A percentile compares a stretch with the other conserved stretches of the same genome.
Evolutionary conservation across 257 asterid genomes (phyloP).

Genomic region (Rehmannia glutinosa): DNA sequence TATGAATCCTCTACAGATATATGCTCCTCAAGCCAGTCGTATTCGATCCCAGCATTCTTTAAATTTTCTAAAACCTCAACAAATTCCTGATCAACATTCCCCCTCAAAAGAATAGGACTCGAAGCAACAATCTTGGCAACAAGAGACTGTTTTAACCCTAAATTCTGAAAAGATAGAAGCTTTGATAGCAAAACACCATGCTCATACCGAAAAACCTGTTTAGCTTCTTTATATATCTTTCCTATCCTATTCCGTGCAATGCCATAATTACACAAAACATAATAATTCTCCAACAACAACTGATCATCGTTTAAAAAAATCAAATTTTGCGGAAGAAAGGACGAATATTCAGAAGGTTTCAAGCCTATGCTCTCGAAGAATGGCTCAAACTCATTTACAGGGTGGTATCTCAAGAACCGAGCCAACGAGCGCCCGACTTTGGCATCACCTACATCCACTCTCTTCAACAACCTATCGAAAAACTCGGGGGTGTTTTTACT

Average conservation of each 20-base stretch:
- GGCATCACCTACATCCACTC: slow-evolving; percentile 26
- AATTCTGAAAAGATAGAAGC: slow-evolving; percentile 37
- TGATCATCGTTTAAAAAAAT: slow-evolving; percentile 67
- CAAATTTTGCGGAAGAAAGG: slow-evolving; percentile 51
- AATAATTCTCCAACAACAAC: slow-evolving; percentile 53
- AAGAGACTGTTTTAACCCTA: slow-evolving; percentile 46
- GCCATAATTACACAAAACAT: slow-evolving; percentile 62
- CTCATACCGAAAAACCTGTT: slow-evolving; percentile 45
- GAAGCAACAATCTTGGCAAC: slow-evolving; percentile 50
- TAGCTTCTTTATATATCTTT: slow-evolving; percentile 48
- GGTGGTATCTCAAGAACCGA: slow-evolving; percentile 71
- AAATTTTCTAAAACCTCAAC: slow-evolving; percentile 36
- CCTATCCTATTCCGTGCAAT: slow-evolving; percentile 51
- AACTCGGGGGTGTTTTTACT: slow-evolving; percentile 61
- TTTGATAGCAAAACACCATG: slow-evolving; percentile 39
- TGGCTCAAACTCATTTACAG: slow-evolving; percentile 86
- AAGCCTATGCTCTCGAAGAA: slow-evolving; percentile 80
- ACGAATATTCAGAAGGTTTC: slow-evolving; percentile 40
- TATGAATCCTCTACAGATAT: slow-evolving; percentile 33
- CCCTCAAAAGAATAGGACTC: slow-evolving; percentile 51
- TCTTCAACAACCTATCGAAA: slow-evolving; percentile 40
- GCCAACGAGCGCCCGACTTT: slow-evolving; percentile 40
- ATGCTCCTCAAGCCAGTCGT: slow-evolving; percentile 45
- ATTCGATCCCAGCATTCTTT: slow-evolving; percentile 33
- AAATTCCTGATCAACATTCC: slow-evolving; percentile 27